Conservation (phyloP, 2,329 filamentous ascomycete genomes). For the Orbilia javanica region DNA sequence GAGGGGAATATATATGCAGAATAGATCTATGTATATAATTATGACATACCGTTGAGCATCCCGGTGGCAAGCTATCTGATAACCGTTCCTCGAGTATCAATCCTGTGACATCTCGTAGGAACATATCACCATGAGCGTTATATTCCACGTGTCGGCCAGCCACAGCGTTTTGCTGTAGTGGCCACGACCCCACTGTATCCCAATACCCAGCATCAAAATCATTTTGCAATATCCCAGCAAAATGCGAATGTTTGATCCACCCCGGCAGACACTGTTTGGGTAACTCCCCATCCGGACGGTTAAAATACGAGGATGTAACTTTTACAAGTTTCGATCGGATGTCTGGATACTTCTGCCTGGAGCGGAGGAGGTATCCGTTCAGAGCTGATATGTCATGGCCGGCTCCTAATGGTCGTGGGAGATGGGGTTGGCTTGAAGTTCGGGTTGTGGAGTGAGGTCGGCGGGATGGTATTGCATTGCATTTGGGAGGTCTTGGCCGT, state of each 20-base stretch:
- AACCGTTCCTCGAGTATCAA: neutral
- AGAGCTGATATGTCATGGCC: neutral
- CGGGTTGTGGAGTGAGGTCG: neutral
- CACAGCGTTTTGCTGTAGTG: neutral
- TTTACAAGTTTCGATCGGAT: neutral
- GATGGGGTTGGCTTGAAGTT: neutral
- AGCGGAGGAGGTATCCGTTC: neutral
- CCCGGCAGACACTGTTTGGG: neutral
- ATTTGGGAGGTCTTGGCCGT: neutral
- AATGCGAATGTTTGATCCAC: neutral
- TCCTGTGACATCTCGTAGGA: neutral
- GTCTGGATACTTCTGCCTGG: neutral
- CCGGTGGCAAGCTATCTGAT: neutral
- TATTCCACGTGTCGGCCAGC: neutral
- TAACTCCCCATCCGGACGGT: neutral
- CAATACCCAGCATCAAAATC: neutral
- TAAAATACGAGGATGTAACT: neutral
- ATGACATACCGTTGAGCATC: neutral
- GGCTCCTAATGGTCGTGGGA: neutral
- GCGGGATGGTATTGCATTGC: neutral
- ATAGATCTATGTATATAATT: neutral
- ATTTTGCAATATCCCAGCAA: neutral
- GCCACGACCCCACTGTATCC: neutral
- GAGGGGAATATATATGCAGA: neutral
- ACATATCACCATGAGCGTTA: neutral